Base-by-base conservation (phyloP, 208 protist genomes). In the Phytomonas sp. region DNA sequence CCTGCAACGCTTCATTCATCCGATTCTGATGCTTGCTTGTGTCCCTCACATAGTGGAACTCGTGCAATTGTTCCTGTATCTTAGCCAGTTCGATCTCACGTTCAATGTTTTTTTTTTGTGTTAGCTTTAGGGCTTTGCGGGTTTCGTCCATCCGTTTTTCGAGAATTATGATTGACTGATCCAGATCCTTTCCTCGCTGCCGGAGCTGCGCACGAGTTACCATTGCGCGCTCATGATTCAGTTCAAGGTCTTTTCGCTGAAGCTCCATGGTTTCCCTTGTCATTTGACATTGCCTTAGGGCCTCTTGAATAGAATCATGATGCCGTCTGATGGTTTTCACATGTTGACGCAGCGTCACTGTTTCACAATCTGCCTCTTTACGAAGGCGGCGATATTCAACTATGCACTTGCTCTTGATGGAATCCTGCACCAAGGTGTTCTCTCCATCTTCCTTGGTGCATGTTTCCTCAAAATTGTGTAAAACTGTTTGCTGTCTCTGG, bases 61-160 rank as follows among this genome's bases (percentile, higher is more conserved):
- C 89, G 71, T 93, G 79, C 66, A 97, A 76, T 75, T 98, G 89
- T 70, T 94, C 89, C 74, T 92, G 92, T 45, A 97, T 75, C 70
- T 87, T 85, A 7, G 84, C 79, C 61, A 98, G 80, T 77, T 96
- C 81, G 60, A 61, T 66, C 52, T 97, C 81, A 0, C 85, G 82
- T 66, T 94, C 84, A 49, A 68, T 82, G 37, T 87, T 82, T 70
- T 91, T 80, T 19, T 71, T 71, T 65, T 93, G 85, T 69, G 73
- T 79, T 63, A 78, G 66, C 5, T 73, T 71, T 33, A 93, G 72
- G 56, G 76, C 78, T 40, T 66, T 36, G 11, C 71, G 52, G 34
- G 87, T 72, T 32, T 83, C 66, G 12, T 40, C 69, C 60, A 93
- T 76, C 60, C 91, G 73, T 45, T 26, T 31, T 56, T 79, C 75